A percentile compares a stretch with the other conserved stretches of the same genome.
These are phyloP conservation scores for Eucalyptus cloeziana DNA, from an alignment of 345 rosid species.

Conservation along the genomic window DNA sequence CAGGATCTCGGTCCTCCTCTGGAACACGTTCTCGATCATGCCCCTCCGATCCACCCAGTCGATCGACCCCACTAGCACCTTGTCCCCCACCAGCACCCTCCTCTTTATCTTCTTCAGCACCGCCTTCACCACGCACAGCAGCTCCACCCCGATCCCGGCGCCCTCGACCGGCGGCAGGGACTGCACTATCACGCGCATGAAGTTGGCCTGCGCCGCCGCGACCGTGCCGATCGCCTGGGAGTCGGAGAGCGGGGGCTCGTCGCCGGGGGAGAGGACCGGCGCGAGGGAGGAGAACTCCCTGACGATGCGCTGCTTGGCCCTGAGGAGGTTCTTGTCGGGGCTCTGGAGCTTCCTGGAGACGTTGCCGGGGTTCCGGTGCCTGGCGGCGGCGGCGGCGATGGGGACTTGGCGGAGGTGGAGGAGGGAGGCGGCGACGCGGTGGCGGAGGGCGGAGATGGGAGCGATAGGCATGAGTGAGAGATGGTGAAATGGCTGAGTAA, in stretches of 20 bases:
- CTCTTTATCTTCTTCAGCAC: conserved; percentile 88
- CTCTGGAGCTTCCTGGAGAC: conserved; percentile 29
- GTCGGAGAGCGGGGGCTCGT: conserved; percentile 38
- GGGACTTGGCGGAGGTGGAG: conserved; percentile 26
- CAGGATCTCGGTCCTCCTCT: conserved; percentile 40
- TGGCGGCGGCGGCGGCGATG: conserved; percentile 8
- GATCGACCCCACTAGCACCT: conserved; percentile 71
- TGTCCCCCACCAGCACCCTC: conserved; percentile 84
- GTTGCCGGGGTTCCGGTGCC: conserved; percentile 32
- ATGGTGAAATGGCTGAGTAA: neutral
- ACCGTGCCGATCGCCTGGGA: conserved; percentile 85
- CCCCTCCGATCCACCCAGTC: conserved; percentile 90
- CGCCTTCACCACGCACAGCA: conserved; percentile 86
- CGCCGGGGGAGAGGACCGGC: conserved; percentile 48
- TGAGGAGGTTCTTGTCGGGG: conserved; percentile 57
- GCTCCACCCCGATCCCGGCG: conserved; percentile 33
- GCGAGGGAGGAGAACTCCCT: conserved; percentile 62
- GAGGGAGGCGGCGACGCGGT: conserved; percentile 1
- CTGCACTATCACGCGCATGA: conserved; percentile 81
- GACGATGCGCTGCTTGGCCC: conserved; percentile 37
- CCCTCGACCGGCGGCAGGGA: neutral
- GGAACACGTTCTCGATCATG: conserved; percentile 81
- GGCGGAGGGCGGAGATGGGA: conserved; percentile 7
- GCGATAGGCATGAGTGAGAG: neutral
- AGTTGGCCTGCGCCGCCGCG: conserved; percentile 90